Conservation (phyloP, 306 rosid genomes). For the Cajanus cajan region DNA sequence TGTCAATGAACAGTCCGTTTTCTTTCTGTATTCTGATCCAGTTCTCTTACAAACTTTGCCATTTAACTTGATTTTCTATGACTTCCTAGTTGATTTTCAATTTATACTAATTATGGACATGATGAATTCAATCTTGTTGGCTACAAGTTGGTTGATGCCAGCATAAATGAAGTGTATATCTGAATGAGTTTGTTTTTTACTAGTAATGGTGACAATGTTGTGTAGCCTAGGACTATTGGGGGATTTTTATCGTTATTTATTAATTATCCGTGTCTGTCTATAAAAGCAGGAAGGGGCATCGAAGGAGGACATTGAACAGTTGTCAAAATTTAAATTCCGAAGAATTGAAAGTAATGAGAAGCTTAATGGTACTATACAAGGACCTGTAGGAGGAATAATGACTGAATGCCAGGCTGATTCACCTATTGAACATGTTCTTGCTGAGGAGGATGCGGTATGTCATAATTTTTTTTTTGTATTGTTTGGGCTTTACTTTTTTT, state of each 20-base stretch:
- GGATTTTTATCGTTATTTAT: neutral
- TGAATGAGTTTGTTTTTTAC: slow-evolving; percentile 5
- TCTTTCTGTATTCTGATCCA: neutral
- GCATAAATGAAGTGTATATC: slow-evolving; percentile 9
- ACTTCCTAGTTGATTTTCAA: neutral
- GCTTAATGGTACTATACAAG: slow-evolving; percentile 46
- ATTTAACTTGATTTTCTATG: neutral
- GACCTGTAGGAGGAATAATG: slow-evolving; percentile 79
- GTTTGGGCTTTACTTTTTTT: neutral
- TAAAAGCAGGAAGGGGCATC: slow-evolving; percentile 93
- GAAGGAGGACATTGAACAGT: slow-evolving; percentile 86
- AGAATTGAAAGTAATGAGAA: slow-evolving; percentile 53
- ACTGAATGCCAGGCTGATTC: slow-evolving; percentile 73
- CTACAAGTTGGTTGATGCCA: neutral
- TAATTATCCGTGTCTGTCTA: slow-evolving; percentile 13
- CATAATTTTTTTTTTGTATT: neutral
- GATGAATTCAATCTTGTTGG: slow-evolving; percentile 1
- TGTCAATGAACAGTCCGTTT: neutral
- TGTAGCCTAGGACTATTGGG: slow-evolving; percentile 16
- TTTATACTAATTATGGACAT: neutral
- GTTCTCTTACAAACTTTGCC: neutral
- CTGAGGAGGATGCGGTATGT: slow-evolving; percentile 84
- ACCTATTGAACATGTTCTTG: slow-evolving; percentile 65
- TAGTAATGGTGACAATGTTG: neutral
- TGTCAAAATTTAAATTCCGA: slow-evolving; percentile 75